phyloP scores from a whole-genome alignment of 306 rosid species.

The Quercus wislizeni region DNA sequence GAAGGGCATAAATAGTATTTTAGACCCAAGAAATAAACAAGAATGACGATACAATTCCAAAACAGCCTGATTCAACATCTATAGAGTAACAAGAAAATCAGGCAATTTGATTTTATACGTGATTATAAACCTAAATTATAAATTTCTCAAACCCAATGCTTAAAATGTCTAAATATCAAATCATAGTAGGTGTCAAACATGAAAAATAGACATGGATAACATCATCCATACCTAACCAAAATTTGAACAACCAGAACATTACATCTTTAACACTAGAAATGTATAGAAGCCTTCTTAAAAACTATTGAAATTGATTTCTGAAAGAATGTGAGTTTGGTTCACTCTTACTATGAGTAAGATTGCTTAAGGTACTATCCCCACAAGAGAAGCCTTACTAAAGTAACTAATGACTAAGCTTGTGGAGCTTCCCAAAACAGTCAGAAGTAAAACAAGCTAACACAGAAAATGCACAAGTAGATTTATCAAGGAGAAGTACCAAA shows the following conservation, averaged over 20 bases:
- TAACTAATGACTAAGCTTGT: background rate
- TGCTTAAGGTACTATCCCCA: background rate
- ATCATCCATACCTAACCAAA: too few species aligned
- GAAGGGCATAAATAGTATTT: too few species aligned
- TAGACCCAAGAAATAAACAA: background rate
- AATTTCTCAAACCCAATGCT: background rate
- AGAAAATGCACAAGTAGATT: background rate
- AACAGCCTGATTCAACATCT: background rate
- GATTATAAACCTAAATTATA: background rate
- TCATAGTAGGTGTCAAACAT: too few species aligned
- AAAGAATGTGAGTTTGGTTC: too few species aligned
- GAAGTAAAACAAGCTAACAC: background rate
- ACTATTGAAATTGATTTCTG: too few species aligned
- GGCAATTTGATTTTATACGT: background rate
- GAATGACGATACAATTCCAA: background rate
- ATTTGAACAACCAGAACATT: too few species aligned
- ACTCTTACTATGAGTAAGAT: too few species aligned
- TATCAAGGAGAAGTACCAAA: background rate
- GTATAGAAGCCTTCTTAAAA: too few species aligned
- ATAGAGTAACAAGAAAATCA: background rate
- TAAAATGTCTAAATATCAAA: too few species aligned
- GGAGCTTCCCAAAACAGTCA: background rate
- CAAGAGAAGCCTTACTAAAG: background rate
- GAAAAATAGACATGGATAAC: too few species aligned
- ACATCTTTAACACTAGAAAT: too few species aligned